Base-by-base conservation (phyloP, 2,329 filamentous ascomycete species). In the Exophiala dermatitidis region DNA sequence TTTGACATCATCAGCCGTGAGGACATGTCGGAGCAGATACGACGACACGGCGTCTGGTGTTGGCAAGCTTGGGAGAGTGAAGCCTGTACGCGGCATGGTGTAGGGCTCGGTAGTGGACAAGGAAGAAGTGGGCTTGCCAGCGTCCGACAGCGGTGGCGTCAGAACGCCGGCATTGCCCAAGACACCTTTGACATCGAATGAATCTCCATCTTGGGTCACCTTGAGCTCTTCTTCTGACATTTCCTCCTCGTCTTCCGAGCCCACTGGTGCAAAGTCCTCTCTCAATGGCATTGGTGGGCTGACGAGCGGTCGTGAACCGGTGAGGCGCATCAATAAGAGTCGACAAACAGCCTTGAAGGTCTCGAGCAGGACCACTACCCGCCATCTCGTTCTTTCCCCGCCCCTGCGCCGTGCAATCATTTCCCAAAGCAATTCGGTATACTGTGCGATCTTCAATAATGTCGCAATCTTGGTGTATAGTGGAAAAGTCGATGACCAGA, bases 1-100 rank as follows among this genome's bases (percentile, higher is more conserved):
- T 69, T 95, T 96, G 74, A 98, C 93, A 67, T 97, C 93, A 71
- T 98, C 93, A 5, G 93, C 89, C 0, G 89, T 95, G 44, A 98
- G 78, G 8, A 97, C 91, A 61, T 94, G 90, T 33, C 86, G 85
- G 28, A 95, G 81, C 3, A 98, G 80, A 69, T 95, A 98, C 42
- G 81, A 82, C 47, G 88, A 88, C 54, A 96, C 90, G 63, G 95
- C 88, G 48, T 84, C 80, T 1, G 85, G 80, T 52, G 85, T 84
- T 0, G 93, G 93, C 10, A 98, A 76, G 44, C 83, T 85, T 0
- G 93, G 91, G 44, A 98, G 78, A 29, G 83, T 86, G 63, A 95
- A 78, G 34, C 90, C 89, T 0, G 93, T 98, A 54, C 93, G 79
- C n/a, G 91, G 91, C 91, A 98, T 97, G 9, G 79, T 81, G 87